phyloP scores from a whole-genome alignment of 225 moss, liverwort and hornwort genomes.

The Takakia lepidozioides region DNA sequence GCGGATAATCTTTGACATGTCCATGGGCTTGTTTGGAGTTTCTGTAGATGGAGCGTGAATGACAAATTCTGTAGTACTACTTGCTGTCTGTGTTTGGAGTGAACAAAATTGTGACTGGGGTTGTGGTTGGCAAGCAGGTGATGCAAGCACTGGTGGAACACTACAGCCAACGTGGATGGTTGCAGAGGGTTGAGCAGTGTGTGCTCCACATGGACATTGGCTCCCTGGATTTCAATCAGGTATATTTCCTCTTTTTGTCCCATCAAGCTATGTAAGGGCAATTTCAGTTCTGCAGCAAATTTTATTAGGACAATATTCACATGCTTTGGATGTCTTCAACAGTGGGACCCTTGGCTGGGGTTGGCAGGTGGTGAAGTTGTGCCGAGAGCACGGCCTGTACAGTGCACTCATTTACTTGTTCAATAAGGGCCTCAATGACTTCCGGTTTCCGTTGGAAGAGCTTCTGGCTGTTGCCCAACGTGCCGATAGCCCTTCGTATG shows the following conservation, averaged over 20 bases:
- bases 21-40: too few relatives aligned
- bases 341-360: too few relatives aligned
- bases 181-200: conserved; percentile 97
- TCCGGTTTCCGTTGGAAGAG: conserved; percentile 92
- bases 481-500: conserved; percentile 47
- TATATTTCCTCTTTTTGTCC: conserved; percentile 9
- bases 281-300: too few relatives aligned
- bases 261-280: too few relatives aligned
- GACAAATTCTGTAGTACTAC: too few relatives aligned
- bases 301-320: too few relatives aligned
- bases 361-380: conserved; percentile 88
- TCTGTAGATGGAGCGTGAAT: neutral
- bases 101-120: too few relatives aligned
- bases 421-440: conserved; percentile 96
- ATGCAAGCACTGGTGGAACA: conserved; percentile 99
- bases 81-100: too few relatives aligned
- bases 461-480: conserved; percentile 85
- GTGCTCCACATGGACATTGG: conserved; percentile 98
- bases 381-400: conserved; percentile 92
- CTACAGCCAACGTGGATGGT: conserved; percentile 91
- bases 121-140: conserved; percentile 33
- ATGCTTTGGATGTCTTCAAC: too few relatives aligned
- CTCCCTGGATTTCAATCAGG: conserved; percentile 99
- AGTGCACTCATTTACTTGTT: conserved; percentile 97
- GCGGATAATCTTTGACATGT: too few relatives aligned